A percentile compares a stretch with the other conserved stretches of the same genome.
Evolutionary conservation across 805 yeast species (phyloP).

Genomic region (Ogataea pignaliae): DNA sequence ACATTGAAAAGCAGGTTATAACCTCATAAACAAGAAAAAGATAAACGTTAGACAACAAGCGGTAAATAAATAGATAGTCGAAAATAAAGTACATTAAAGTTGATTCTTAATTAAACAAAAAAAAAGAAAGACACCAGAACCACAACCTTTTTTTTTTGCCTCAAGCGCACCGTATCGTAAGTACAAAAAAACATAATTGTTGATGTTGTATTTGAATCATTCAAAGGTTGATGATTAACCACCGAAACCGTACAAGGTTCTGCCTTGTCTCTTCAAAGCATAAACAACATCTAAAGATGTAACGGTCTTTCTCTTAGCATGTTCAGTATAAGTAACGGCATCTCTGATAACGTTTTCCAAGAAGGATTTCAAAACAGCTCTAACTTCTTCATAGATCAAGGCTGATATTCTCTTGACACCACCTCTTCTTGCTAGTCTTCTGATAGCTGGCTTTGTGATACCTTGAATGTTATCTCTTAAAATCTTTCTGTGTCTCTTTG

Average conservation of each 20-base stretch:
- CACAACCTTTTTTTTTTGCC: no score
- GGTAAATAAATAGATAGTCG: no score
- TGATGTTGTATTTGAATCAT: no score
- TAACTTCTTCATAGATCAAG: constrained; percentile 96
- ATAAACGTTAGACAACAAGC: no score
- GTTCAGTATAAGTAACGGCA: constrained; percentile 99
- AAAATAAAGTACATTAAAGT: no score
- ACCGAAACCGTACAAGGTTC: constrained; percentile 99
- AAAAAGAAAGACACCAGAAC: no score
- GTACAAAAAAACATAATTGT: no score
- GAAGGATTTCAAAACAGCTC: constrained; percentile 94
- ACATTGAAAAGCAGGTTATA: no score
- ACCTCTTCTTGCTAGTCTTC: constrained; percentile 99
- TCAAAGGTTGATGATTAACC: constrained; percentile 53
- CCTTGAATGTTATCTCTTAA: constrained; percentile 99
- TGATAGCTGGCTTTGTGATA: constrained; percentile 98
- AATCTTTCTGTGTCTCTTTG: constrained; percentile 99
- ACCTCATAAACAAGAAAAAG: no score
- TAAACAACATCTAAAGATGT: constrained; percentile 98
- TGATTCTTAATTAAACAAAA: no score
- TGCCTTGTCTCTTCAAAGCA: constrained; percentile 99
- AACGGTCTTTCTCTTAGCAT: constrained; percentile 99
- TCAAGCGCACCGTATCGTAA: no score
- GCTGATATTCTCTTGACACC: constrained; percentile 99
- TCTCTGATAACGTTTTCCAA: constrained; percentile 97